Conservation (phyloP, 495 filamentous ascomycete species). For the Trichoderma parareesei region DNA sequence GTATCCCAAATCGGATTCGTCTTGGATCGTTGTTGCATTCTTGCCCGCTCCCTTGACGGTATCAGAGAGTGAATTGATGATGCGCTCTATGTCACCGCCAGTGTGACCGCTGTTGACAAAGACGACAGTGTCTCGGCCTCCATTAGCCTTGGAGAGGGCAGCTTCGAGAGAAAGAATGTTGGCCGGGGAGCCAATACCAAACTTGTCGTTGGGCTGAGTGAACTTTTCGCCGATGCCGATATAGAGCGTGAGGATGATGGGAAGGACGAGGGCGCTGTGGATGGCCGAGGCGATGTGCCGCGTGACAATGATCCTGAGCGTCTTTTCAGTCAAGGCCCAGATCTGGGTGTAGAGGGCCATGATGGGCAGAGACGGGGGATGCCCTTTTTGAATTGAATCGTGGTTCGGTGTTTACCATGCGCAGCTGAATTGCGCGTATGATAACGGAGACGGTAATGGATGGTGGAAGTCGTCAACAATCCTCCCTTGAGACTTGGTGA, state of each 20-base stretch:
- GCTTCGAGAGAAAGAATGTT: conserved; percentile 46
- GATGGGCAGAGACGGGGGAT: background rate
- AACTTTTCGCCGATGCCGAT: conserved; percentile 52
- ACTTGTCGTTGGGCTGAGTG: conserved; percentile 47
- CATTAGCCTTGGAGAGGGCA: conserved; percentile 34
- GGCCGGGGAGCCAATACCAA: conserved; percentile 48
- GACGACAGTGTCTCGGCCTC: conserved; percentile 29
- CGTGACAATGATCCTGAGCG: conserved; percentile 48
- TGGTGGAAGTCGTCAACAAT: background rate
- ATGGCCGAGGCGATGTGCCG: conserved; percentile 53
- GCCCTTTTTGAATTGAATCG: background rate
- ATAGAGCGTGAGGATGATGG: conserved; percentile 53
- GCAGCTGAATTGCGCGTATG: background rate
- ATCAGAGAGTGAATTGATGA: conserved; percentile 48
- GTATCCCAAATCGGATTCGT: conserved; percentile 42
- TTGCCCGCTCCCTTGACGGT: conserved; percentile 41
- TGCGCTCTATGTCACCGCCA: conserved; percentile 51
- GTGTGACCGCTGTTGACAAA: conserved; percentile 58
- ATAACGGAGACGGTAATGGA: background rate
- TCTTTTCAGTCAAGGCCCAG: conserved; percentile 59
- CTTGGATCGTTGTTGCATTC: conserved; percentile 27
- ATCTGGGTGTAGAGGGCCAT: conserved; percentile 37
- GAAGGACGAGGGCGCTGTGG: conserved; percentile 54
- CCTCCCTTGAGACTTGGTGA: background rate
- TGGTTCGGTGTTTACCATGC: background rate